Percentiles rank a stretch among this genome's conserved stretches.
Evolutionary conservation across 225 moss, liverwort and hornwort genomes (phyloP).

Genomic region (Asterella californica): DNA sequence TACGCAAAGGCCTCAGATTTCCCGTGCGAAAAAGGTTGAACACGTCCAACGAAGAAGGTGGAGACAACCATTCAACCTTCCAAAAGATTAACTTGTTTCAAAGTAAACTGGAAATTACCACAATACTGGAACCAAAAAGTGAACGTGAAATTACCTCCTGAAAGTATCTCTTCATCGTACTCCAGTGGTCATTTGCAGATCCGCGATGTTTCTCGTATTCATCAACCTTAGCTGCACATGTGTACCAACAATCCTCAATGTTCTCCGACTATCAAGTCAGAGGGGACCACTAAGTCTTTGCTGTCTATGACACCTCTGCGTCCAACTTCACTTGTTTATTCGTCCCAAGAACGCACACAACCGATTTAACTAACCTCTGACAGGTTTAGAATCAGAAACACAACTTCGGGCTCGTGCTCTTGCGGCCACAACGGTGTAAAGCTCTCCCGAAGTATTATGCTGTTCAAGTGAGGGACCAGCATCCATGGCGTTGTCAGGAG

Average conservation of each 20-base stretch:
- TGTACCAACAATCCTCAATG: no score
- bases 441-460: not conserved
- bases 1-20: no score
- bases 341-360: not conserved
- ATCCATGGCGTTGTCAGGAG: not conserved
- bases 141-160: slow-evolving; percentile 43
- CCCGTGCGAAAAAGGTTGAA: no score
- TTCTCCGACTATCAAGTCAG: no score
- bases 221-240: slow-evolving; percentile 38
- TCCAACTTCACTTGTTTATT: not conserved
- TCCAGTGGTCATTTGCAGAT: slow-evolving; percentile 54
- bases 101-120: not conserved
- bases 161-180: slow-evolving; percentile 60
- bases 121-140: not conserved
- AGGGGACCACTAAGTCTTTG: no score
- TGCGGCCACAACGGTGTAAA: slow-evolving; percentile 32
- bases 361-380: not conserved
- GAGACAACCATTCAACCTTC: not conserved
- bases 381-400: not conserved
- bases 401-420: slow-evolving; percentile 20
- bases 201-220: slow-evolving; percentile 56
- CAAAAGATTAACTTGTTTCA: not conserved
- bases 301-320: no score
- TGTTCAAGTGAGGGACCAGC: not conserved
- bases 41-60: not conserved